Evolutionary conservation across 176 grass and related monocot species (phyloP).

Genomic region (Rhynchospora tenuis): DNA sequence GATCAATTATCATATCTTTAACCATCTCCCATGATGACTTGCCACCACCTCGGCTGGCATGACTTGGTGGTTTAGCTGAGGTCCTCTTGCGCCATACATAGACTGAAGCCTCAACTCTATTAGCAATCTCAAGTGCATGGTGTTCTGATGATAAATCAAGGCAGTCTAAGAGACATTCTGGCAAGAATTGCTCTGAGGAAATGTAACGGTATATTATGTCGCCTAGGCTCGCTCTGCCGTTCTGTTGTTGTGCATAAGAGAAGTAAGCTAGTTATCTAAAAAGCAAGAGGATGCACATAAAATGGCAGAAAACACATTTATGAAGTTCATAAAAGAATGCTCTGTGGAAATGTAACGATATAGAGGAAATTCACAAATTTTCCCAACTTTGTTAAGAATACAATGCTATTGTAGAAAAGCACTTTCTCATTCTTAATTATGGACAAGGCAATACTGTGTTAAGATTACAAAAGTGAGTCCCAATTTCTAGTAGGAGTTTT

Average conservation of each 20-base stretch:
- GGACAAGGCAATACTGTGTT: background rate
- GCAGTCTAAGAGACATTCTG: constrained; percentile 80
- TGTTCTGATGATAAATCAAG: constrained; percentile 86
- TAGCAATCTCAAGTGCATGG: constrained; percentile 75
- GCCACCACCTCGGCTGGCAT: constrained; percentile 31
- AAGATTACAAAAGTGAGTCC: background rate
- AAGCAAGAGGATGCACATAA: background rate
- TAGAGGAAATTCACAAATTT: background rate
- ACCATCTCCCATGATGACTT: constrained; percentile 89
- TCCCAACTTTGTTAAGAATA: background rate
- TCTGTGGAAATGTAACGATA: too few species aligned
- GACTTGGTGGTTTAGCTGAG: constrained; percentile 33
- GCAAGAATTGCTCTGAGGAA: constrained; percentile 71
- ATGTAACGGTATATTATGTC: constrained; percentile 84
- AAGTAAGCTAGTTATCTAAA: background rate
- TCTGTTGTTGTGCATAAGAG: constrained; percentile 31
- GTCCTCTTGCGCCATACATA: constrained; percentile 66
- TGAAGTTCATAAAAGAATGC: background rate
- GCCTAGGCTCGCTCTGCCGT: constrained; percentile 63
- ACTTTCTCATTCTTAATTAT: background rate
- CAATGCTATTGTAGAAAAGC: background rate
- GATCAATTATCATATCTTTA: constrained; percentile 70
- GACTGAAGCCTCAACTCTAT: constrained; percentile 74
- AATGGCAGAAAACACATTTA: background rate
- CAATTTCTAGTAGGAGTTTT: too few species aligned